These are phyloP conservation scores for Chrysophaeum taylorii DNA, from an alignment of 352 stramenopile species.

Conservation along the genomic window DNA sequence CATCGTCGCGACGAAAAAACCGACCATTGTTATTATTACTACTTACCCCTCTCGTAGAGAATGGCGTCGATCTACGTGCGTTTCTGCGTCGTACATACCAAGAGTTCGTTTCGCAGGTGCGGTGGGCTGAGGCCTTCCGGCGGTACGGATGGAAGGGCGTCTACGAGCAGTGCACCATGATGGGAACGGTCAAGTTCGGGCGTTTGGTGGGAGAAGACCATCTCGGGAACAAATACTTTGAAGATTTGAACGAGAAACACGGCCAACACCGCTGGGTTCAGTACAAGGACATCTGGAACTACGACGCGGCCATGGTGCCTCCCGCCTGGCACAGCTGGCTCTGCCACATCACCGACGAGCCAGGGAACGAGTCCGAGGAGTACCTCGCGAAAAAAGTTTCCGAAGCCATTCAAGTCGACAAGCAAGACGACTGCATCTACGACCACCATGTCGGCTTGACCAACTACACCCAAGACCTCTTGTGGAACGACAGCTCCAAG, in stretches of 20 bases:
- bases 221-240: slow-evolving; percentile 1
- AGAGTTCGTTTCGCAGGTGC: too few species aligned
- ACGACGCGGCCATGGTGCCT: slow-evolving; percentile 5
- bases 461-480: background rate
- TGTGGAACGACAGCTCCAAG: background rate
- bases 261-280: slow-evolving; percentile 8
- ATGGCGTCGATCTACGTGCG: too few species aligned
- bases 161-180: too few species aligned
- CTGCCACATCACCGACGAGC: slow-evolving; percentile 5
- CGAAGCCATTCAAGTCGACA: background rate
- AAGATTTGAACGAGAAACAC: slow-evolving; percentile 7
- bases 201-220: background rate
- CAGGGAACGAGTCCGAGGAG: background rate
- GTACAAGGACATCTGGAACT: slow-evolving; percentile 11
- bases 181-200: slow-evolving; percentile 3
- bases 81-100: too few species aligned
- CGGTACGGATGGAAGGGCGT: too few species aligned
- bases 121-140: too few species aligned
- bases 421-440: background rate
- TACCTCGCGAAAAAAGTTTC: background rate
- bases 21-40: too few species aligned
- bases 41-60: too few species aligned
- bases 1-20: too few species aligned
- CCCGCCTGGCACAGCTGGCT: slow-evolving; percentile 5
- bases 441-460: background rate